phyloP scores from a whole-genome alignment of 371 early-diverging fungal genomes.

The Chytridium lagenaria region DNA sequence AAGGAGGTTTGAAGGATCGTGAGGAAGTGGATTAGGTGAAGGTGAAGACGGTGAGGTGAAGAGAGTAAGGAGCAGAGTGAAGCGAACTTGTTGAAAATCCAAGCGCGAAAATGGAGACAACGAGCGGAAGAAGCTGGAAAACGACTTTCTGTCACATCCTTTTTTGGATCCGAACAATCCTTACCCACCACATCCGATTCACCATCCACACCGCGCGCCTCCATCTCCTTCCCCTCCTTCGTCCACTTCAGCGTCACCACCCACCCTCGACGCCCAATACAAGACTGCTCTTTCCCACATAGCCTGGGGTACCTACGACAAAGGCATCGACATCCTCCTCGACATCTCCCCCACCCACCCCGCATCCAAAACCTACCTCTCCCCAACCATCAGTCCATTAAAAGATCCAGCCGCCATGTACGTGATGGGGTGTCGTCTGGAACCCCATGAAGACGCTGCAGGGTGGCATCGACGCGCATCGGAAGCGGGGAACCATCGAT shows the following conservation, averaged over 20 bases:
- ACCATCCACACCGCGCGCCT: neutral
- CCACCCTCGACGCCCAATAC: neutral
- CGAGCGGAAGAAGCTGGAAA: slow-evolving; percentile 4
- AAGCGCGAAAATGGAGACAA: neutral
- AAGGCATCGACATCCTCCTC: slow-evolving; percentile 1
- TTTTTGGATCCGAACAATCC: neutral
- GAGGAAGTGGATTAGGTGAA: too few species aligned
- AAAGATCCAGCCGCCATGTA: slow-evolving; percentile 13
- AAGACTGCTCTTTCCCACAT: neutral
- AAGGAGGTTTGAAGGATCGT: neutral
- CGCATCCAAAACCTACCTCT: neutral
- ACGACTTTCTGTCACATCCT: too few species aligned
- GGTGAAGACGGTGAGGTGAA: neutral
- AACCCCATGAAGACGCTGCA: neutral
- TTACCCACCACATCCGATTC: neutral
- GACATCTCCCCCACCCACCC: neutral
- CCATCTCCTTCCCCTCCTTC: neutral
- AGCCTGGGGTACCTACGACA: slow-evolving; percentile 19
- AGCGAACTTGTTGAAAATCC: neutral
- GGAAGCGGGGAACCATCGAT: slow-evolving; percentile 13
- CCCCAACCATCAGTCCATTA: neutral
- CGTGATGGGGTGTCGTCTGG: neutral
- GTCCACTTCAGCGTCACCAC: neutral
- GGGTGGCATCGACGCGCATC: neutral
- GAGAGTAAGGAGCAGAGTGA: neutral